Percentiles rank a stretch among this genome's conserved stretches.
Evolutionary conservation across 176 grass and related monocot species (phyloP).

Genomic region (Lolium perenne): DNA sequence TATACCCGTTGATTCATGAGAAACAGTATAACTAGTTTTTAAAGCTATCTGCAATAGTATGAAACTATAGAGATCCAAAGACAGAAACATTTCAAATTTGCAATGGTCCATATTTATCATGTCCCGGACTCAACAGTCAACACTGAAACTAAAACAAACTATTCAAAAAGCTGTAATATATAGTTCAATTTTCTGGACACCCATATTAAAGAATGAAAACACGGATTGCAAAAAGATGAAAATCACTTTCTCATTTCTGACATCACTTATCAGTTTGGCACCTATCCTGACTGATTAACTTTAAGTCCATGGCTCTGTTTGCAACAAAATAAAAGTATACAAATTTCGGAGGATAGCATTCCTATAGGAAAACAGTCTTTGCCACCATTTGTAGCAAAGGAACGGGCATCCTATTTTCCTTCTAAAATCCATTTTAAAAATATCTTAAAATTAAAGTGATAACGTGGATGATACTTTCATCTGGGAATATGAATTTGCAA

Average conservation of each 20-base stretch:
- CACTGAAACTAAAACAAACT: slow-evolving; percentile 9
- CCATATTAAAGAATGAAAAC: slow-evolving; percentile 8
- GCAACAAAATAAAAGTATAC: not conserved
- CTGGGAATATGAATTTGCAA: not conserved
- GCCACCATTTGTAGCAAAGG: not conserved
- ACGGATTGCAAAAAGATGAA: not conserved
- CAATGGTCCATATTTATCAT: not conserved
- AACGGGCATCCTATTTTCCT: not conserved
- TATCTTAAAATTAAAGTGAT: not conserved
- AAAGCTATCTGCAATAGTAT: not conserved
- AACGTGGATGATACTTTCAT: not conserved
- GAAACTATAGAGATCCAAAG: not conserved
- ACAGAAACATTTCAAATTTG: slow-evolving; percentile 1
- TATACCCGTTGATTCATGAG: not conserved
- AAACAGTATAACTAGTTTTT: slow-evolving; percentile 11
- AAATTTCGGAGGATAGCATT: not conserved
- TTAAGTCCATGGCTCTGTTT: not conserved
- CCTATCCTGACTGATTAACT: not conserved
- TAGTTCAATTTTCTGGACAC: not conserved
- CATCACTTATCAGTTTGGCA: not conserved
- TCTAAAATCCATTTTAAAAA: not conserved
- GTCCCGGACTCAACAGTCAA: not conserved
- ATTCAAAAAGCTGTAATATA: not conserved
- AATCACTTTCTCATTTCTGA: slow-evolving; percentile 9
- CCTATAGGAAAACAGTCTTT: not conserved